These are phyloP conservation scores for Neospermospora avenae DNA, from an alignment of 2,329 filamentous ascomycete species.

Conservation along the genomic window DNA sequence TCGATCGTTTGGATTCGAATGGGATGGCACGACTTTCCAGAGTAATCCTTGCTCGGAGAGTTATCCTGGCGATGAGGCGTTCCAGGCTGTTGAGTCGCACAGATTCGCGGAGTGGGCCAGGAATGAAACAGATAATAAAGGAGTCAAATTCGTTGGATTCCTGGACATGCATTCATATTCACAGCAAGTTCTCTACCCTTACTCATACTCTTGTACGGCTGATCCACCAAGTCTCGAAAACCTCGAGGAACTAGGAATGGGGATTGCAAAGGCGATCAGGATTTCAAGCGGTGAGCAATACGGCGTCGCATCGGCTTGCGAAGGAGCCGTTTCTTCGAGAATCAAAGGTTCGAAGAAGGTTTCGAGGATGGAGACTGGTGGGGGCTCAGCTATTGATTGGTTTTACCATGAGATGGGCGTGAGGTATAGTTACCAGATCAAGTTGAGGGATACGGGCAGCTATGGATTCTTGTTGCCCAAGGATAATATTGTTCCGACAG, in stretches of 20 bases:
- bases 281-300: constrained; percentile 74
- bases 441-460: constrained; percentile 86
- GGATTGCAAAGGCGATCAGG: constrained; percentile 84
- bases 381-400: constrained; percentile 88
- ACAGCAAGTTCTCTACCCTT: constrained; percentile 91
- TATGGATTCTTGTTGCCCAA: constrained; percentile 90
- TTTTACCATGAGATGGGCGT: constrained; percentile 87
- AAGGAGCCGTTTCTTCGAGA: constrained; percentile 60
- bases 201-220: constrained; percentile 75
- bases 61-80: constrained; percentile 79
- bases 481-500: constrained; percentile 83
- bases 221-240: constrained; percentile 86
- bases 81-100: constrained; percentile 77
- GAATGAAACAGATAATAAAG: constrained; percentile 69
- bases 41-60: constrained; percentile 87
- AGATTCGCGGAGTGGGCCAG: constrained; percentile 77
- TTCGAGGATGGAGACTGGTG: constrained; percentile 65
- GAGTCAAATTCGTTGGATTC: constrained; percentile 76
- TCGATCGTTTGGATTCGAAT: constrained; percentile 79
- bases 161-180: constrained; percentile 93
- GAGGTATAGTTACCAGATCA: constrained; percentile 88
- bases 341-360: constrained; percentile 32
- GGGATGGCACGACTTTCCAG: constrained; percentile 65
- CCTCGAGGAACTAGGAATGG: constrained; percentile 83
- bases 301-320: constrained; percentile 79